Evolutionary conservation across 768 basidiomycete species (phyloP).

Genomic region (Trametopsis cervina): DNA sequence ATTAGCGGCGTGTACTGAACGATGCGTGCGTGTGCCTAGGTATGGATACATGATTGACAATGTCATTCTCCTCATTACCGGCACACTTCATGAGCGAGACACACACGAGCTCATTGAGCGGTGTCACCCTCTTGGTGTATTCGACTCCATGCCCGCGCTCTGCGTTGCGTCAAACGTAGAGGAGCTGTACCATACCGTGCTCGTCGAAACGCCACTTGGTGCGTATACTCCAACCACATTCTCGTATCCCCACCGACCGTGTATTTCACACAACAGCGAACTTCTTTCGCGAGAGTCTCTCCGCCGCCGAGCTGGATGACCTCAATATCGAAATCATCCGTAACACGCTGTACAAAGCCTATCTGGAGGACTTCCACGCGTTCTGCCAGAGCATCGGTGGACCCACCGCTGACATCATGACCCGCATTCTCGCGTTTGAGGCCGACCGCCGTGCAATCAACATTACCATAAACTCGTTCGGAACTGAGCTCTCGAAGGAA

Average conservation of each 20-base stretch:
- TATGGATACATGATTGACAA: conserved; percentile 99
- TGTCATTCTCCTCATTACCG: conserved; percentile 93
- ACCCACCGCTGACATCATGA: conserved; percentile 91
- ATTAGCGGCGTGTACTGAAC: background rate
- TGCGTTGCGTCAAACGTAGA: conserved; percentile 99
- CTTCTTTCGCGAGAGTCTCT: conserved; percentile 94
- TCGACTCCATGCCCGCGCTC: conserved; percentile 98
- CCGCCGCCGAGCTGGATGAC: conserved; percentile 94
- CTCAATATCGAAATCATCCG: conserved; percentile 99
- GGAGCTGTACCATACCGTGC: conserved; percentile 92
- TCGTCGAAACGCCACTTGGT: conserved; percentile 98
- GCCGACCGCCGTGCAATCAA: conserved; percentile 96
- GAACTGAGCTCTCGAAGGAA: conserved; percentile 91
- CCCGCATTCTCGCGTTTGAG: conserved; percentile 87
- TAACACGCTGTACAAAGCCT: conserved; percentile 97
- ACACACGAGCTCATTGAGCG: conserved; percentile 94
- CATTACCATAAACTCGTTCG: conserved; percentile 99
- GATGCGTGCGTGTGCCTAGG: conserved; percentile 33
- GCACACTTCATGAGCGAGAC: conserved; percentile 94
- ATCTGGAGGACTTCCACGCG: conserved; percentile 93
- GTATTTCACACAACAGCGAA: conserved; percentile 48
- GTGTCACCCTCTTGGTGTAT: conserved; percentile 94
- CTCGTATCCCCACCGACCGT: background rate
- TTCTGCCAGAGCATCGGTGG: conserved; percentile 75
- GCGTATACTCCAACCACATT: conserved; percentile 23